Base-by-base conservation (phyloP, 2,329 filamentous ascomycete genomes). In the Alternaria infectoria region DNA sequence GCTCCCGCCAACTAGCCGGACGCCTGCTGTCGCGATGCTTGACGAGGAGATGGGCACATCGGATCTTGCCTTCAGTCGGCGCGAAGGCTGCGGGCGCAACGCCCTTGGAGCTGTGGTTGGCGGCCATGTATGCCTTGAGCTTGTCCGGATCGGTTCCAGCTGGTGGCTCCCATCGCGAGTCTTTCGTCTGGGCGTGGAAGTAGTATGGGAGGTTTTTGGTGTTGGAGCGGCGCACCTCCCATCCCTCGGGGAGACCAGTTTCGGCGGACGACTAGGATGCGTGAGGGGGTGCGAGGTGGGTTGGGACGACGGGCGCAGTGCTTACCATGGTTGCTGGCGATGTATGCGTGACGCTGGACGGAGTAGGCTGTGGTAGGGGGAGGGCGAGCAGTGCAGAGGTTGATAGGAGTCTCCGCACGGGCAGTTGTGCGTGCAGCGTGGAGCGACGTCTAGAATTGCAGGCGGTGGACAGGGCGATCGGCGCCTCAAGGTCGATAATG, bases 181-280 rank as follows among this genome's bases (percentile, higher is more conserved):
- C 89, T 80, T 94, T 95, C 68, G 93, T 92, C 71, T 83, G 84
- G 49, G 91, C 85, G 83, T 97, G 96, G 90, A 97, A 98, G 86
- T 98, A 99, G 86, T 99, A 99, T 40, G 96, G 96, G 36, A 98
- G 91, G 83, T 97, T 97, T 86, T 97, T 98, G 82, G 93, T 97
- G 85, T 97, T 97, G 81, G 93, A 97, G 84, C 96, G 93, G 80
- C 96, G 93, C 78, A 99, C 93, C 84, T 98, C 96, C 94, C 95
- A 97, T 80, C 90, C 89, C 54, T 89, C 81, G 66, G 94, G 94
- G 68, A 97, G 89, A 79, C 95, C 95, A 30, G 77, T 76, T 54
- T 76, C 73, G 43, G 59, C 61, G 26, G 73, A 71, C n/a, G 74
- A 74, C 75, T 78, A 60, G 56, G 61, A 57, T 52, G 44, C 52